Evolutionary conservation across 2,329 filamentous ascomycete species (phyloP).

Genomic region (Ophiosphaerella herpotricha): DNA sequence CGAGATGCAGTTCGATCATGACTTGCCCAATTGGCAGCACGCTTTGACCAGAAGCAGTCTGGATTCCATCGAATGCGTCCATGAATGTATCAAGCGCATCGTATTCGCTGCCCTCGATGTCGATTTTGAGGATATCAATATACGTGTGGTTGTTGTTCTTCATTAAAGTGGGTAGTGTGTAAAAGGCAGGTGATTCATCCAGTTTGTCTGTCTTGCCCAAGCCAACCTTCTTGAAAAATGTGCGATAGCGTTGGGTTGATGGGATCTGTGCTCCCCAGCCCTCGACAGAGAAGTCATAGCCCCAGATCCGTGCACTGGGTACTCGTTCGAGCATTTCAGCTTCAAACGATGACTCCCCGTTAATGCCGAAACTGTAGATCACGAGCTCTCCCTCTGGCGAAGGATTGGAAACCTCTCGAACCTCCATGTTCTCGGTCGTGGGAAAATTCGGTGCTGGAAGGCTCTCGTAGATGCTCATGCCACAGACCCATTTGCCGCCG

Average conservation of each 20-base stretch:
- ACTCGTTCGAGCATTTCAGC: slow-evolving; percentile 41
- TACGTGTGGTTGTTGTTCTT: slow-evolving; percentile 39
- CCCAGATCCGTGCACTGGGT: slow-evolving; percentile 38
- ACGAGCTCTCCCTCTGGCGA: slow-evolving; percentile 24
- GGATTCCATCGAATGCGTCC: slow-evolving; percentile 30
- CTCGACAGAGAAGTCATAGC: slow-evolving; percentile 39
- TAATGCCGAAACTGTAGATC: slow-evolving; percentile 42
- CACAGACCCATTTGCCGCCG: slow-evolving; percentile 43
- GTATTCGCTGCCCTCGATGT: slow-evolving; percentile 41
- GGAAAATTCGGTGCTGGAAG: slow-evolving; percentile 22
- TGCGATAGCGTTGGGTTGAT: slow-evolving; percentile 21
- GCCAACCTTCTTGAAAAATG: slow-evolving; percentile 38
- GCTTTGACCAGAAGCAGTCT: slow-evolving; percentile 19
- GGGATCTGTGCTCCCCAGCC: slow-evolving; percentile 39
- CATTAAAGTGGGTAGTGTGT: slow-evolving; percentile 36
- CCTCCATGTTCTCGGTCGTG: slow-evolving; percentile 12
- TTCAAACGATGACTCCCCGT: slow-evolving; percentile 41
- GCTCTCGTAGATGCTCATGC: slow-evolving; percentile 39
- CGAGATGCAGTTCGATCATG: slow-evolving; percentile 41
- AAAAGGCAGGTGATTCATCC: slow-evolving; percentile 28
- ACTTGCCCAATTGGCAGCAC: slow-evolving; percentile 40
- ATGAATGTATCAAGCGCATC: slow-evolving; percentile 37
- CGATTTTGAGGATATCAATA: slow-evolving; percentile 42
- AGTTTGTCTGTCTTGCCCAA: slow-evolving; percentile 33
- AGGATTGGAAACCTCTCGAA: slow-evolving; percentile 13